A percentile compares a stretch with the other conserved stretches of the same genome.
These are phyloP conservation scores for Amanita muscaria DNA, from an alignment of 768 basidiomycete genomes.

Conservation along the genomic window DNA sequence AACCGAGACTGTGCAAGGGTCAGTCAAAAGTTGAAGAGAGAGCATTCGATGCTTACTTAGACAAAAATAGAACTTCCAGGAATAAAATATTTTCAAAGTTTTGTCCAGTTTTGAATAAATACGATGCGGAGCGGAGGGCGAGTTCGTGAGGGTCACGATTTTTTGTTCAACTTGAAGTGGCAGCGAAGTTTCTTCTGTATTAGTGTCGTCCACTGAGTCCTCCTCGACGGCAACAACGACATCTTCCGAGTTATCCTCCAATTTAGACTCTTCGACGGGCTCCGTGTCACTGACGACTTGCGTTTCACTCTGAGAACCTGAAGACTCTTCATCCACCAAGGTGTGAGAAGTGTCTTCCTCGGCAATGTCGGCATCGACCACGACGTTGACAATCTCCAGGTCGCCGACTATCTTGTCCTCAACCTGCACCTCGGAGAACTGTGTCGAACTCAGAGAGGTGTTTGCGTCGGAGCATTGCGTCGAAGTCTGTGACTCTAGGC, in stretches of 20 bases:
- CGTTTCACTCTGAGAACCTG: background rate
- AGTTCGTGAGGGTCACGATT: background rate
- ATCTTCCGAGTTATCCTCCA: too few species aligned
- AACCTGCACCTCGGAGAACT: too few species aligned
- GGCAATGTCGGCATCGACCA: background rate
- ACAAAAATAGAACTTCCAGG: conserved; percentile 8
- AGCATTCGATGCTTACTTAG: background rate
- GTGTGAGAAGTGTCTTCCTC: background rate
- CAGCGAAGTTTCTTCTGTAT: too few species aligned
- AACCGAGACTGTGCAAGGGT: conserved; percentile 1
- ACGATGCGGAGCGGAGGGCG: background rate
- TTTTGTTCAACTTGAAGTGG: too few species aligned
- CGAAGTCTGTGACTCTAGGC: background rate
- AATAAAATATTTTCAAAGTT: conserved; percentile 6
- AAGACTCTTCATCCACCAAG: background rate
- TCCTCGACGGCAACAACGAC: background rate
- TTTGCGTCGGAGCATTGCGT: background rate
- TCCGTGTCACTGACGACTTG: background rate
- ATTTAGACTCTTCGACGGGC: too few species aligned
- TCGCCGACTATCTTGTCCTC: background rate
- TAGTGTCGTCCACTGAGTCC: too few species aligned
- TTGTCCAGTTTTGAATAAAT: background rate
- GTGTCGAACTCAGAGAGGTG: background rate
- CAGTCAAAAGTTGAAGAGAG: background rate
- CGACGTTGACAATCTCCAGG: background rate